Base-by-base conservation (phyloP, 495 filamentous ascomycete genomes). In the Penicillium lagena region DNA sequence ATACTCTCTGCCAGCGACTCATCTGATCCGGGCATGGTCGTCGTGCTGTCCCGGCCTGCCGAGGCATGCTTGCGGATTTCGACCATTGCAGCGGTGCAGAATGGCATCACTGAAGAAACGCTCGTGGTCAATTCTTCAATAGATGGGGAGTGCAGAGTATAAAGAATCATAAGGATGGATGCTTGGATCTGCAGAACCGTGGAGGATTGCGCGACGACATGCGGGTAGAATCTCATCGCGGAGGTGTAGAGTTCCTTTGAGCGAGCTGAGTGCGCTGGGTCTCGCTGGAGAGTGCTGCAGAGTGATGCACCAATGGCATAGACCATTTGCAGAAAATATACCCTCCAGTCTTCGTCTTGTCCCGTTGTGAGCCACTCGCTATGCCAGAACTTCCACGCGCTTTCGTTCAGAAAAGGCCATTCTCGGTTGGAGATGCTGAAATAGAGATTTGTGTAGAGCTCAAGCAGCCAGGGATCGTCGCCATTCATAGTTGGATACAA, bases 71-170 rank as follows among this genome's bases (percentile, higher is more conserved):
- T 65, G 17, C 49, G 46, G 10, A 63, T 51, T 28, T 63, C 59
- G 3, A 59, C 48, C 44, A 65, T 55, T n/a, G 62, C 49, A 12
- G 57, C 54, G 15, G 49, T 57, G 28, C 62, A 65, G 13, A 65
- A 65, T 9, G 62, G 62, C 9, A 63, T 45, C 17, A 65, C 58
- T 8, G 62, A 65, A 27, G 59, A 55, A 1, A 65, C 59, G 30
- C 46, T 55, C 3, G 55, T 55, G 2, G 52, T 44, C 7, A 65
- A 63, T 17, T 65, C 62, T 29, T 63, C 58, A 2, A 59, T 57
- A 2, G 59, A 65, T n/a, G 62, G 57, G 14, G 54, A 65, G 29
- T 65, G 59, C n/a, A 65, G 40, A 13, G 62, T 50, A 32, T 65
- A 65, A 10, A 65, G 45, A 29, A 65, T 59, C 43, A 65, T 46